Evolutionary conservation across 495 filamentous ascomycete species (phyloP), one percentile per base, ranked within the genome.

Genomic region (Collariella sp.): DNA sequence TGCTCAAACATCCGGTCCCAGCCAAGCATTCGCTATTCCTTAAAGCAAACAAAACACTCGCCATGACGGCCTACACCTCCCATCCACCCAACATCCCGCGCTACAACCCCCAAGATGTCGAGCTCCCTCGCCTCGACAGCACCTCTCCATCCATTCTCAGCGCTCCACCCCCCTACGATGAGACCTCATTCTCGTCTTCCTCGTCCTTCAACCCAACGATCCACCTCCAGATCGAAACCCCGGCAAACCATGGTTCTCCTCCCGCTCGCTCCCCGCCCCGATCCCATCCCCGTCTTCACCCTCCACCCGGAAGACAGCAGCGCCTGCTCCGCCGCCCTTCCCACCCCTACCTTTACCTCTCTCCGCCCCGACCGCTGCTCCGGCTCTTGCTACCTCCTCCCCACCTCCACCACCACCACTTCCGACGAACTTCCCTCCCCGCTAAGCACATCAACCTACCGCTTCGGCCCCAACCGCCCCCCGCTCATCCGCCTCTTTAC

Each of bases 391-490:
- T 57, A 41, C 35, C 68, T 72, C 23, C 41, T 57, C 60, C 31
- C 61, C 64, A 29, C 38, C 23, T 1, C 26, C 22, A 19, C 39
- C 19, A 18, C 16, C 19, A 0, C 58, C 70, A 19, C 59, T 60
- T 7, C 57, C 57, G 53, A 60, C 61, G 7, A 59, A 58, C 18
- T 45, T 44, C 33, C 68, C 61, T 7, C 46, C 31, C 41, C 56
- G 3, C 47, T 77, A 2, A 67, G 69, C 46, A 67, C 57, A 4
- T 79, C 77, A 1, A 74, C 68, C 2, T 81, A 80, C 62, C 71
- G 70, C 52, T 79, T 75, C 58, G 76, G 76, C 1, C 78, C 77
- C 12, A 66, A 66, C 23, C 65, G 68, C 7, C 54, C 56, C 3
- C 66, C 68, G 12, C 57, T 67, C 54, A 22, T 68, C 9, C 46